Evolutionary conservation across 805 yeast species (phyloP), one percentile per base, ranked within the genome.

Genomic region (Zygosaccharomyces pseudorouxii): DNA sequence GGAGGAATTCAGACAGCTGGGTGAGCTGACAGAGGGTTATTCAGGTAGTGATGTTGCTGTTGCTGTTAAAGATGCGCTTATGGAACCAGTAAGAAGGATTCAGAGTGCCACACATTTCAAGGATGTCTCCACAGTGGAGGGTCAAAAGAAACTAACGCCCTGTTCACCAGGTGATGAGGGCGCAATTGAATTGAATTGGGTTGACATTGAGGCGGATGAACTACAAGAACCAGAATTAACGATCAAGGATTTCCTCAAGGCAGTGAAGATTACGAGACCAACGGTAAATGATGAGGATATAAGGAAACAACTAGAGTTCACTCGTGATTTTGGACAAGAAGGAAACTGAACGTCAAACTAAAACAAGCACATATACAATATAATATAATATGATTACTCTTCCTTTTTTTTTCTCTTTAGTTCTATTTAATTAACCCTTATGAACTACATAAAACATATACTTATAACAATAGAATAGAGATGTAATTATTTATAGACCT

Each of bases 1-100:
- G 33, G 84, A 80, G 47, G 98, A 93, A 64, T 87, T 77, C 60
- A 79, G 81, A 54, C 74, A 82, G 1, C 74, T 93, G 55, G 97
- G 93, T 0, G 89, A 85, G 49, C 84, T 93, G 89, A 92, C 98
- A 0, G 95, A 89, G 5, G 99, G 99, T 8, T 92, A 93, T 68
- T 89, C 97, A 1, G 99, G 99, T 46, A 95, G 92, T 64, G 99
- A 93, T 76, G 79, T 93, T 37, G 92, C 97, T 0, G 97, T 93
- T 29, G 95, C 89, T 9, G 99, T 93, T 3, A 82, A 96, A 59
- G 99, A 93, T 68, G 98, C 98, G 0, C 73, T 93, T 57, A 93
- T 93, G 99, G 95, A 92, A 68, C 99, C 99, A 1, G 89, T 93
- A 50, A 79, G 99, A 59, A 89, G 89, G 64, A 89, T 93, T 54